phyloP scores from a whole-genome alignment of 768 basidiomycete genomes.

The Podaxis carcinomalis region DNA sequence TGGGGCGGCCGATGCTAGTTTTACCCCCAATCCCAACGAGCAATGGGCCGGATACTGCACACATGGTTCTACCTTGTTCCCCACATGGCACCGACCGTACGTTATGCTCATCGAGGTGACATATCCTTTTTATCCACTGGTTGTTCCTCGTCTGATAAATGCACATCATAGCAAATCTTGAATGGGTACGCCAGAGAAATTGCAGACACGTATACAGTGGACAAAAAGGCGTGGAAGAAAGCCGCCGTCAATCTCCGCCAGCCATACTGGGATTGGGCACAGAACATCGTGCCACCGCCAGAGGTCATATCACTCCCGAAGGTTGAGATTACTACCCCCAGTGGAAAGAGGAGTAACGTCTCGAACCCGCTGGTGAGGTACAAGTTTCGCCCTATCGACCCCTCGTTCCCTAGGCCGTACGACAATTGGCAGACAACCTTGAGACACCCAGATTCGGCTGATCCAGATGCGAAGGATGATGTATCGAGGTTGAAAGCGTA shows the following conservation, averaged over 20 bases:
- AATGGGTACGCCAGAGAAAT: constrained; percentile 34
- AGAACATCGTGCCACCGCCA: constrained; percentile 30
- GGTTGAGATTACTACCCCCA: constrained; percentile 25
- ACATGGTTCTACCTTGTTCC: constrained; percentile 51
- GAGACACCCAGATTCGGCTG: constrained; percentile 24
- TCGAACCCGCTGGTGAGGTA: constrained; percentile 30
- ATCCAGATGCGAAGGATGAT: constrained; percentile 25
- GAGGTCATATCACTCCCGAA: constrained; percentile 26
- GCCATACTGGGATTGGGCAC: constrained; percentile 54
- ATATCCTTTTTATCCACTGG: background rate
- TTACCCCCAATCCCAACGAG: constrained; percentile 17
- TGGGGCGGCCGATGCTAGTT: constrained; percentile 25
- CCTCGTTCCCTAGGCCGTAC: constrained; percentile 26
- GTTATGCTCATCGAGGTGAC: constrained; percentile 44
- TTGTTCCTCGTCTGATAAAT: background rate
- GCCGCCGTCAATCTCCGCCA: constrained; percentile 33
- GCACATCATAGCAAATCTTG: constrained; percentile 38
- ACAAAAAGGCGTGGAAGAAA: constrained; percentile 22
- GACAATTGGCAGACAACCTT: constrained; percentile 29
- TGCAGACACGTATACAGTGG: constrained; percentile 34
- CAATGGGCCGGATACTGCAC: constrained; percentile 48
- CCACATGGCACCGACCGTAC: constrained; percentile 55
- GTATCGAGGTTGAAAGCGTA: constrained; percentile 26
- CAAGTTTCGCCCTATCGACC: constrained; percentile 25
- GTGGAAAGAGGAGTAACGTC: constrained; percentile 21